Evolutionary conservation across 2,329 filamentous ascomycete genomes (phyloP), one percentile per base, ranked within the genome.

Genomic region (Aspergillus calidoustus): DNA sequence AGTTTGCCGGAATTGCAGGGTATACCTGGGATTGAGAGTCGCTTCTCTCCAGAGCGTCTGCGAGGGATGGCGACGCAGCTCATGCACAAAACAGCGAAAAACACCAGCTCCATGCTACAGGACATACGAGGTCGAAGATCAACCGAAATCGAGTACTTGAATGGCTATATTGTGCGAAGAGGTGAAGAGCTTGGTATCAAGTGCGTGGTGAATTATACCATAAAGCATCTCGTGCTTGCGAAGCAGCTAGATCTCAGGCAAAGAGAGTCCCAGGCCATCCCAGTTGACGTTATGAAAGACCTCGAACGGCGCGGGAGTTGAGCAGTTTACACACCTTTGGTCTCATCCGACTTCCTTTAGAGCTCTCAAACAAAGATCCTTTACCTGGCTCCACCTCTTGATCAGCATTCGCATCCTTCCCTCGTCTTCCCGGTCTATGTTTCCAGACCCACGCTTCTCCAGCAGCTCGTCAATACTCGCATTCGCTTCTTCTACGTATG

Each of bases 81-180:
- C 3, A 82, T 85, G 23, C 71, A 79, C 31, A 81, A 78, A 54
- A 88, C 86, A 13, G 80, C 81, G 13, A 77, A 84, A 59, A 86
- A 88, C 55, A 79, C 83, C 6, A 91, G 87, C 69, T 84, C 82
- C 22, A 92, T 96, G 87, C 79, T 91, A 6, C 83, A 84, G 57
- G 87, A 89, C 69, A 80, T 93, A 13, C 79, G 86, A 11, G 74
- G 77, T 1, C 89, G 91, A 1, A 79, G 80, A 63, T 78, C 82
- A 61, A 92, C 91, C 0, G 92, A 97, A 70, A 86, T 97, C 46
- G 87, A 93, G 50, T 96, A 89, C 71, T 85, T 94, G 68, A 97
- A 96, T 74, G 94, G 93, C 0, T 99, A 94, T 79, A 90, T 99
- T 62, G 83, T 96, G 34, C 83, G 81, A 54, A 85, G 89, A 46